Conservation (phyloP, 1,139 yeast genomes). For the Geotrichum citri-aurantii region DNA sequence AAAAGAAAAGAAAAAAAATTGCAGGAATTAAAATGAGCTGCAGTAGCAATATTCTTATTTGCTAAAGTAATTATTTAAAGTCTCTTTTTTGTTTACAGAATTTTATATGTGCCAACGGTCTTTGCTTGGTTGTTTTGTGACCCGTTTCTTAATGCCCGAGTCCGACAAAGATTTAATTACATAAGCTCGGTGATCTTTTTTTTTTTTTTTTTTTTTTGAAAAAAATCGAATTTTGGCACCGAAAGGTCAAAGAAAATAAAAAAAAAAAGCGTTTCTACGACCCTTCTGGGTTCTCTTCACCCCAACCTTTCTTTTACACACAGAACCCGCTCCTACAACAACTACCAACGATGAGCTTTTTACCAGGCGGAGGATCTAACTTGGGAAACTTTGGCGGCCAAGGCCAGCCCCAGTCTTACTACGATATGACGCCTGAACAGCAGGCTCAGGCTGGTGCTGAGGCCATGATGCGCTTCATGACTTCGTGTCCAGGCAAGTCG, state of each 20-base stretch:
- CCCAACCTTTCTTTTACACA: neutral
- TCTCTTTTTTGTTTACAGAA: neutral
- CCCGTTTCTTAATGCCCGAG: neutral
- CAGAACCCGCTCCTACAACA: neutral
- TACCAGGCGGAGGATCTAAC: slow-evolving; percentile 17
- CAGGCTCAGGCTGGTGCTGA: slow-evolving; percentile 91
- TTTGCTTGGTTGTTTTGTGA: neutral
- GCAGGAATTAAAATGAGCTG: too few species aligned
- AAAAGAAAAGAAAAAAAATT: too few species aligned
- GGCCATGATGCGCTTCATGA: slow-evolving; percentile 76
- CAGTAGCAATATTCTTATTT: too few species aligned
- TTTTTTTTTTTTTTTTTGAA: neutral
- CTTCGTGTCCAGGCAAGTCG: slow-evolving; percentile 93
- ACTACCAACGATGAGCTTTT: slow-evolving; percentile 13
- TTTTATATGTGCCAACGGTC: neutral
- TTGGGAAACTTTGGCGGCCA: slow-evolving; percentile 11
- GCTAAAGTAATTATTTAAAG: too few species aligned
- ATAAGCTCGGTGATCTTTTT: neutral
- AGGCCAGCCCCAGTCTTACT: slow-evolving; percentile 37
- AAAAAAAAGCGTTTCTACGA: neutral
- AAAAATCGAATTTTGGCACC: neutral
- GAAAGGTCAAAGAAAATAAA: neutral
- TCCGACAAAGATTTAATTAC: neutral
- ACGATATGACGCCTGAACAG: slow-evolving; percentile 83
- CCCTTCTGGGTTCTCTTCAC: neutral